Percentiles rank a stretch among this genome's conserved stretches.
These are phyloP conservation scores for Verticillium nonalfalfae DNA, from an alignment of 2,329 filamentous ascomycete species.

Conservation along the genomic window DNA sequence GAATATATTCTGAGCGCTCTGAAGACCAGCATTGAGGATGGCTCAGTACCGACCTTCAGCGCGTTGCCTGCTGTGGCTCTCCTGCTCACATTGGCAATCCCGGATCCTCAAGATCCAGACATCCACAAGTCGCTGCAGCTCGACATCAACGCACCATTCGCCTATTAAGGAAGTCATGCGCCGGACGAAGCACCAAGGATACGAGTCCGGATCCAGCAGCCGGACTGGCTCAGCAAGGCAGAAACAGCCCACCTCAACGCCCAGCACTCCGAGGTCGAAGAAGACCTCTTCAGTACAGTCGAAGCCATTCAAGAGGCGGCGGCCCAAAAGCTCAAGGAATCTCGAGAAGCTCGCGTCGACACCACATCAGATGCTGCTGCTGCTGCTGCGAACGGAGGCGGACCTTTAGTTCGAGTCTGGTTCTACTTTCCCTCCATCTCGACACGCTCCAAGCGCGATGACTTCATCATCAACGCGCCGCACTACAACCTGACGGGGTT, in stretches of 20 bases:
- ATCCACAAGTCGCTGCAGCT: conserved; percentile 19
- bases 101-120: conserved; percentile 5
- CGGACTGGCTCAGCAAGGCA: conserved; percentile 45
- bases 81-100: conserved; percentile 17
- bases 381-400: not conserved
- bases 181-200: conserved; percentile 31
- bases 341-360: conserved; percentile 5
- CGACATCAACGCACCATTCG: conserved; percentile 26
- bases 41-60: not conserved
- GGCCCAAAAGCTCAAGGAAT: conserved; percentile 17
- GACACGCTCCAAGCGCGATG: conserved; percentile 51
- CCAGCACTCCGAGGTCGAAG: conserved; percentile 27
- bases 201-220: conserved; percentile 38
- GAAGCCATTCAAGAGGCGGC: conserved; percentile 34
- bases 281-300: conserved; percentile 38
- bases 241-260: conserved; percentile 30
- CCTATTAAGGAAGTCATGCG: conserved; percentile 1
- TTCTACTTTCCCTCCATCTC: conserved; percentile 59
- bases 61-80: conserved; percentile 11
- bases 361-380: not conserved
- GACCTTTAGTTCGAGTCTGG: conserved; percentile 45
- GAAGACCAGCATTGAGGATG: not conserved
- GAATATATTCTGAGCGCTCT: not conserved
- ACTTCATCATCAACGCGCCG: conserved; percentile 48
- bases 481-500: conserved; percentile 50